Percentiles rank a stretch among this genome's conserved stretches.
Conservation (phyloP, 2,329 filamentous ascomycete genomes). For the Paecilomyces sp. region DNA sequence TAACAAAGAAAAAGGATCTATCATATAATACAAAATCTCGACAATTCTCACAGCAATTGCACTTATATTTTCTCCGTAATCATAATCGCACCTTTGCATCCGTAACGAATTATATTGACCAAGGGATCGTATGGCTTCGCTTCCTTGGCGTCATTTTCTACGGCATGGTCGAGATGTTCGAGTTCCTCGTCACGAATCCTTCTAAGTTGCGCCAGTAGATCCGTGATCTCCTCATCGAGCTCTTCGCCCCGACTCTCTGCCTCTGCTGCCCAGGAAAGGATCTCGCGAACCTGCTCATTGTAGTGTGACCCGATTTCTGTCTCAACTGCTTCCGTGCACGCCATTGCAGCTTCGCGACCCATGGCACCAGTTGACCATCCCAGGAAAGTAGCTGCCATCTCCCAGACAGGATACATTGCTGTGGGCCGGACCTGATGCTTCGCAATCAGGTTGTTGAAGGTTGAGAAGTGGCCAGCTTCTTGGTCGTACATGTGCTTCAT, state of each 20-base stretch:
- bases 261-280: slow-evolving; percentile 72
- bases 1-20: not conserved
- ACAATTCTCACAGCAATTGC: not conserved
- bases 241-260: slow-evolving; percentile 74
- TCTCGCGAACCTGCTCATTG: slow-evolving; percentile 76
- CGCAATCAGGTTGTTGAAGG: slow-evolving; percentile 76
- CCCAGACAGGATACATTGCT: slow-evolving; percentile 87
- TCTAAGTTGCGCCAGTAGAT: slow-evolving; percentile 66
- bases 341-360: slow-evolving; percentile 93
- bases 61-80: slow-evolving; percentile 51
- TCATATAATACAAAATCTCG: not conserved
- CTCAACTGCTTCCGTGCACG: slow-evolving; percentile 96
- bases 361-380: slow-evolving; percentile 87
- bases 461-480: slow-evolving; percentile 77
- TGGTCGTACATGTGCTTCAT: slow-evolving; percentile 99
- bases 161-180: slow-evolving; percentile 91
- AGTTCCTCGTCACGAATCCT: slow-evolving; percentile 91
- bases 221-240: slow-evolving; percentile 67
- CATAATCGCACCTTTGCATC: slow-evolving; percentile 89
- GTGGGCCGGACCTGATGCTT: slow-evolving; percentile 88
- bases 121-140: slow-evolving; percentile 85
- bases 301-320: slow-evolving; percentile 97
- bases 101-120: slow-evolving; percentile 79
- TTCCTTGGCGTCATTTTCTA: slow-evolving; percentile 86
- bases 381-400: slow-evolving; percentile 66